Percentiles rank a stretch among this genome's conserved stretches.
These are phyloP conservation scores for Macadamia tetraphylla DNA, from an alignment of 164 flowering plant species.

Conservation along the genomic window DNA sequence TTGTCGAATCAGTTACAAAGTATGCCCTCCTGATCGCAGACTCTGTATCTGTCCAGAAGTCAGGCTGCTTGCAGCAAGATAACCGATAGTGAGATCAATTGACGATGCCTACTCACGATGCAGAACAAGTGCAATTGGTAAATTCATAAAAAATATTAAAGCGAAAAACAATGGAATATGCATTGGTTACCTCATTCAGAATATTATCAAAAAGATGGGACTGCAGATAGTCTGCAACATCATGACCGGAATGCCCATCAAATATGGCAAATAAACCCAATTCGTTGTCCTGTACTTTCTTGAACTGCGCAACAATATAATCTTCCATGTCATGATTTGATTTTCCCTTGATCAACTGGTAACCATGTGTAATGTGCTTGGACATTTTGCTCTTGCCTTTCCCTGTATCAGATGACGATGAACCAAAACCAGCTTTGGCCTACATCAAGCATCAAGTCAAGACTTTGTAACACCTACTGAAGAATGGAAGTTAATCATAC, in stretches of 20 bases:
- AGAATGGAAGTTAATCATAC: too few species aligned
- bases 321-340: slow-evolving; percentile 84
- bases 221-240: slow-evolving; percentile 65
- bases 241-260: slow-evolving; percentile 89
- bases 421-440: slow-evolving; percentile 67
- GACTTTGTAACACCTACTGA: too few species aligned
- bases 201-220: slow-evolving; percentile 79
- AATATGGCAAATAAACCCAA: slow-evolving; percentile 92
- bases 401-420: slow-evolving; percentile 65
- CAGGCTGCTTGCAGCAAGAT: slow-evolving; percentile 41
- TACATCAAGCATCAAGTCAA: slow-evolving; percentile 16
- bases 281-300: slow-evolving; percentile 59
- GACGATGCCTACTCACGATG: background rate
- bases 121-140: background rate
- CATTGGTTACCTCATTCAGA: slow-evolving; percentile 61
- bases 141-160: background rate
- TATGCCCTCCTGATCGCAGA: slow-evolving; percentile 68
- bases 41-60: slow-evolving; percentile 79
- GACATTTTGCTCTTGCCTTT: slow-evolving; percentile 85
- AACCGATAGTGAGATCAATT: slow-evolving; percentile 5
- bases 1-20: slow-evolving; percentile 47
- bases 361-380: slow-evolving; percentile 71
- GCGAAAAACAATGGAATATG: background rate
- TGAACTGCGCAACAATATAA: slow-evolving; percentile 74
- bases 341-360: slow-evolving; percentile 72